Base-by-base conservation (phyloP, 1,284 basidiomycete genomes). In the Peniophora sp. region DNA sequence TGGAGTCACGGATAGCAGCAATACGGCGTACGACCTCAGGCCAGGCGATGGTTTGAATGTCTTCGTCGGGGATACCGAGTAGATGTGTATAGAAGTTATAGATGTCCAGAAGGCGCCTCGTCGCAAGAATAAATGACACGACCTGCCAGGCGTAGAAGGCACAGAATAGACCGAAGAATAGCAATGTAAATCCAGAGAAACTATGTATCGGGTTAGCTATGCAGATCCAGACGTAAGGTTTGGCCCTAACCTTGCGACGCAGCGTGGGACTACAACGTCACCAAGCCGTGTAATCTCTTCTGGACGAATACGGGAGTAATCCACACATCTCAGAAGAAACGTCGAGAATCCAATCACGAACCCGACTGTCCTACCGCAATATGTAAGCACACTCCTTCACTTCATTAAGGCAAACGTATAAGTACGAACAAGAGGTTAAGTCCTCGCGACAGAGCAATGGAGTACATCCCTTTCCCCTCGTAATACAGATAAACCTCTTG, bases 31-130 rank as follows among this genome's bases (percentile, higher is more conserved):
- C 96, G 48, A 99, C 81, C 64, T 94, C 90, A 3, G 92, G 85
- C 96, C 96, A 99, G 0, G 95, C 88, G 43, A 99, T 92, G 0
- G 96, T 97, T 69, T 94, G 92, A 45, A 99, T 94, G 65, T 99
- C 96, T 53, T 83, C 88, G 93, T 97, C 61, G 66, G 85, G 76
- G 51, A 89, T 85, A 60, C 78, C 83, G 52, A 90, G 74, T 36
- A 90, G 73, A 63, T 90, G 69, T 0, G 88, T 89, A 66, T 87
- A 90, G 68, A 99, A 99, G 48, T 85, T 81, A 64, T 96, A 95
- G 89, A 99, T 95, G 59, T 93, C 89, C 52, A 89, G 72, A 27
- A 99, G 75, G 14, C 87, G 81, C 50, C 82, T 73, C 45, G 96
- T 74, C 49, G 79, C 78, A 34, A 87, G 61, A 27, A 74, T 73